Base-by-base conservation (phyloP, 148 eudicot species). In the Suaeda aralocaspica region DNA sequence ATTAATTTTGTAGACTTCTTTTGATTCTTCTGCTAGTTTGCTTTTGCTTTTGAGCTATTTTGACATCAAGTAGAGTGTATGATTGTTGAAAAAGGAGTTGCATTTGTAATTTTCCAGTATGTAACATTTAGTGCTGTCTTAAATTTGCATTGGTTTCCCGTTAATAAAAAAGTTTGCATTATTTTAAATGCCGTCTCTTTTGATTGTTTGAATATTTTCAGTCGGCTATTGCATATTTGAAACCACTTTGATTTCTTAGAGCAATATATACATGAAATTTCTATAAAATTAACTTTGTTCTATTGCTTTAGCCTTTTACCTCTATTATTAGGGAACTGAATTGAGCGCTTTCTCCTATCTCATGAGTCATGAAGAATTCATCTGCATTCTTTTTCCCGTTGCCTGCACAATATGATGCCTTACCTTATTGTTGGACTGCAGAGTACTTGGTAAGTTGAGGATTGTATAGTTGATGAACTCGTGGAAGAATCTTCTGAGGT, bases 391-490 rank as follows among this genome's bases (percentile, higher is more conserved):
- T 49, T 55, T 51, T 46, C 19, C 24, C 52, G 46, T 31, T 56
- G 41, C 8, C 9, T 67, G 60, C 53, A 9, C n/a, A 46, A 44
- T 33, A 74, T 68, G 65, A 59, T 50, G 49, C 52, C 26, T 51
- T 64, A 30, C 39, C 73, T 71, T 71, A 59, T 52, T 66, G 13
- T 77, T 66, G 64, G 62, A 72, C 77, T 66, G 78, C 82, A 82
- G 87, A 82, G 75, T 79, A 70, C 77, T 62, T 74, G 77, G 21
- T 72, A 59, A 61, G 25, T 52, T 25, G 55, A 72, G 68, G 75
- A 64, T 76, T 59, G 60, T 39, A 66, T 63, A 67, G 75, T 61
- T 66, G 85, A 82, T 71, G 82, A 78, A 77, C 68, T 70, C 79
- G 50, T 74, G 59, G 41, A 49, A 79, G 65, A 68, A 46, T 50